phyloP scores from a whole-genome alignment of 1,284 basidiomycete species.

The Xanthoconium separans region DNA sequence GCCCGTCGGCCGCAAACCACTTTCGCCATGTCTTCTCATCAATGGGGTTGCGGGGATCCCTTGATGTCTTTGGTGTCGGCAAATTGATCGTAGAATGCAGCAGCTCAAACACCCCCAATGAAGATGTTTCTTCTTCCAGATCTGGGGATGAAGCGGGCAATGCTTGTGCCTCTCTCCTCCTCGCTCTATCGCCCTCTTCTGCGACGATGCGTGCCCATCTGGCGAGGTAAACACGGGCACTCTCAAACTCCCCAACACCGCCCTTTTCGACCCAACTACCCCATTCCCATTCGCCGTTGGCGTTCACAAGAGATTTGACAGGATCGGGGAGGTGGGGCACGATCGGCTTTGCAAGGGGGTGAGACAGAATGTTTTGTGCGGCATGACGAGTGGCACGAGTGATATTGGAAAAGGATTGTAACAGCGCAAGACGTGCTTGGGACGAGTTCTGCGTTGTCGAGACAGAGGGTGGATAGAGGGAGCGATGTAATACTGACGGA shows the following conservation, averaged over 20 bases:
- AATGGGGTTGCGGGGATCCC: constrained; percentile 71
- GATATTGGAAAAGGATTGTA: constrained; percentile 87
- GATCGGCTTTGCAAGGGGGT: constrained; percentile 92
- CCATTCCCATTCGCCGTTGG: constrained; percentile 82
- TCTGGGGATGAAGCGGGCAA: constrained; percentile 49
- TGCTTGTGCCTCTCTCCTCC: constrained; percentile 71
- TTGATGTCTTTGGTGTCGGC: constrained; percentile 71
- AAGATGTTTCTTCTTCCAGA: constrained; percentile 65
- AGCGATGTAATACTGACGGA: constrained; percentile 77
- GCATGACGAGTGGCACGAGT: constrained; percentile 87
- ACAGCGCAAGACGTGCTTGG: constrained; percentile 71
- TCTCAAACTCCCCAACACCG: constrained; percentile 91
- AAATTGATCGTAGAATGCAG: constrained; percentile 76
- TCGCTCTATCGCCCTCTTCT: constrained; percentile 89
- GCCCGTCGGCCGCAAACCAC: constrained; percentile 73
- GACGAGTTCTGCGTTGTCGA: constrained; percentile 52
- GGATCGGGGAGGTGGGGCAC: constrained; percentile 92
- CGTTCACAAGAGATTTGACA: constrained; percentile 83
- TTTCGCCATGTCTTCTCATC: constrained; percentile 66
- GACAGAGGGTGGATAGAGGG: constrained; percentile 52
- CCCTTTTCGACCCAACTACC: constrained; percentile 84
- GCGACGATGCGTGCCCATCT: constrained; percentile 96
- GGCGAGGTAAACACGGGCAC: constrained; percentile 93
- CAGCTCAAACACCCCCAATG: constrained; percentile 87
- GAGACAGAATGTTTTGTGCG: constrained; percentile 89